Evolutionary conservation across 2,329 filamentous ascomycete species (phyloP), one percentile per base, ranked within the genome.

Genomic region (Curvularia lunata): DNA sequence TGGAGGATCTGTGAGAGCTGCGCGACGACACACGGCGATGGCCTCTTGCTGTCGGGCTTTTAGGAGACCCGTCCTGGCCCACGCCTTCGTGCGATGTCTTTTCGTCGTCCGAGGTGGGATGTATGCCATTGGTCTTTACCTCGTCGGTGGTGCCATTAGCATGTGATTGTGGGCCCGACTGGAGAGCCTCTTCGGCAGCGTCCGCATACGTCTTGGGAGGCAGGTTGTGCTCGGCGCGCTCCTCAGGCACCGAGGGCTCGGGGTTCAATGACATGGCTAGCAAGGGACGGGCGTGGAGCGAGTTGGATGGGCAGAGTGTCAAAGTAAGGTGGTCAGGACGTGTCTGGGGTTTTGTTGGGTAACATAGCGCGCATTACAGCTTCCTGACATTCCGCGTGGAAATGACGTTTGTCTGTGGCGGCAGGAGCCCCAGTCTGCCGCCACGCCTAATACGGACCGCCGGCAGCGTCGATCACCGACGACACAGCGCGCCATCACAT

Each of bases 201-300:
- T 78, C 78, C 32, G 76, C 77, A 65, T 78, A 81, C 47, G 77
- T 78, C 64, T 81, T 82, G 58, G 76, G 77, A 18, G 76, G 66
- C 32, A 80, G 73, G 34, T 75, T 57, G 18, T 77, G 72, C 38
- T 74, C 68, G 34, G 74, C 66, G 51, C 78, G 77, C 62, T 77
- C 75, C 40, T 74, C 66, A 13, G 78, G 76, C 57, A 70, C 71
- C 41, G 78, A 74, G 23, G 78, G 78, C 64, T 80, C 79, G 30
- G 74, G 47, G 48, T 78, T 78, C 54, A 79, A 68, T 62, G 78
- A 75, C 78, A 79, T 80, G 62, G 56, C 65, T 62, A 59, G 52
- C 48, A 51, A 54, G 52, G 54, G 48, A 28, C 40, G 23, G 30
- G 47, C 28, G 48, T 30, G 32, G 51, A 50, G 52, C 48, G 32